Conservation (phyloP, 2,329 filamentous ascomycete species). For the Lecanosticta acicola region DNA sequence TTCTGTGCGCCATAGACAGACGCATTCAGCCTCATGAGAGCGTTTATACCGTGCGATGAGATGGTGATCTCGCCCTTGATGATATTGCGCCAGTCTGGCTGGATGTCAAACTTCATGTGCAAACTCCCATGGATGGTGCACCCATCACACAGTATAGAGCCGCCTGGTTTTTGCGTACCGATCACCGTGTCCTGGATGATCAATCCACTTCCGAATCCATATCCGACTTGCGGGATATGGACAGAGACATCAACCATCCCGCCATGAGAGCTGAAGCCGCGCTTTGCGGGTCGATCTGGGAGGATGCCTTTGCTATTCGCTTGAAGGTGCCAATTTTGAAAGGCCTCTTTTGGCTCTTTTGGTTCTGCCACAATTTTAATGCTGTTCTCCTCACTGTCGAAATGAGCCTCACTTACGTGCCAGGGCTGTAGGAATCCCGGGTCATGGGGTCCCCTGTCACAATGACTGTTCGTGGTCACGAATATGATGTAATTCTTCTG, state of each 20-base stretch:
- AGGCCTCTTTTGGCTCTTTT: not conserved
- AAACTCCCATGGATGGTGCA: too few species aligned
- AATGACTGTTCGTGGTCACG: conserved; percentile 1
- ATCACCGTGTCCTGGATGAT: too few species aligned
- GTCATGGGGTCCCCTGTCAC: not conserved
- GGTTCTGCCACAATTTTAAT: not conserved
- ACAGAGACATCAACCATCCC: not conserved
- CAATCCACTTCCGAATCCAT: not conserved
- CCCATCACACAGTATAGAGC: too few species aligned
- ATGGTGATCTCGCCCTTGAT: not conserved
- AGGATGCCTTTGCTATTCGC: conserved; percentile 2
- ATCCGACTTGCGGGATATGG: not conserved
- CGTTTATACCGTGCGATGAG: not conserved
- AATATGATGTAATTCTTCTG: not conserved
- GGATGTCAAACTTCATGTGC: too few species aligned
- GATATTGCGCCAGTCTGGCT: too few species aligned
- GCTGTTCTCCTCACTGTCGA: not conserved
- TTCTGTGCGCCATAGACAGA: not conserved
- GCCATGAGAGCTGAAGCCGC: too few species aligned
- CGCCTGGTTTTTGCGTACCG: not conserved
- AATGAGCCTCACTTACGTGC: not conserved
- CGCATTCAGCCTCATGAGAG: not conserved
- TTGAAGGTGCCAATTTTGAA: not conserved
- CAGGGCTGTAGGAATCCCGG: conserved; percentile 2
- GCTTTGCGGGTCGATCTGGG: not conserved